A percentile compares a stretch with the other conserved stretches of the same genome.
Evolutionary conservation across 371 early-diverging fungal genomes (phyloP).

Genomic region (Nematocida parisii): DNA sequence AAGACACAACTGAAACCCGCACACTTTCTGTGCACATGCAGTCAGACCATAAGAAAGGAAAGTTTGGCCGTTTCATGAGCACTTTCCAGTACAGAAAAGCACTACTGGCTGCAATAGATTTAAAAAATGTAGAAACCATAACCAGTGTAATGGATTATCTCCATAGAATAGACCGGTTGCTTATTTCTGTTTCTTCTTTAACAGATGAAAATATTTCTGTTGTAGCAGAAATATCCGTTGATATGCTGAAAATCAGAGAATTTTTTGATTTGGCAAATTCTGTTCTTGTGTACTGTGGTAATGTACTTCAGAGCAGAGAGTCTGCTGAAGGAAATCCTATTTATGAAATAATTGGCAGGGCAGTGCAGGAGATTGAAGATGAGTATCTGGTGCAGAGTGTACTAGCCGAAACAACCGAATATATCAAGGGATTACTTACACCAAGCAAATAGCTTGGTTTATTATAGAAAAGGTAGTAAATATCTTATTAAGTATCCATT

Average conservation of each 20-base stretch:
- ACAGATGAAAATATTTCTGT: constrained; percentile 27
- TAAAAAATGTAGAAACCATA: not conserved
- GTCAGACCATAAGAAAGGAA: not conserved
- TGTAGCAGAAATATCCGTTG: constrained; percentile 20
- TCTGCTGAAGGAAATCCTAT: not conserved
- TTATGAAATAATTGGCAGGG: constrained; percentile 28
- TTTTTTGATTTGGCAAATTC: constrained; percentile 12
- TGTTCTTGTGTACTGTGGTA: constrained; percentile 11
- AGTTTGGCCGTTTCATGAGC: constrained; percentile 18
- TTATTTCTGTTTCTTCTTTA: not conserved
- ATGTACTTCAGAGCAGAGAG: constrained; percentile 13
- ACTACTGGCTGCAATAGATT: not conserved
- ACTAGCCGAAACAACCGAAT: constrained; percentile 20
- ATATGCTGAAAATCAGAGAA: constrained; percentile 29
- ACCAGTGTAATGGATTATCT: constrained; percentile 38
- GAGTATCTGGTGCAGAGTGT: constrained; percentile 33
- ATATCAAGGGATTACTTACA: not conserved
- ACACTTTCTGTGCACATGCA: not conserved
- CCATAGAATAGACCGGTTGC: constrained; percentile 1
- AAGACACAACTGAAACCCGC: constrained; percentile 14
- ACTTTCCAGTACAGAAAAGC: constrained; percentile 52
- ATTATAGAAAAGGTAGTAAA: constrained; percentile 16
- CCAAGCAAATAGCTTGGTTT: not conserved
- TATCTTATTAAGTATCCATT: not conserved
- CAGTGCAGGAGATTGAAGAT: constrained; percentile 40